Percentiles rank a stretch among this genome's conserved stretches.
These are phyloP conservation scores for Paecilomyces dactylethromorphus DNA, from an alignment of 2,329 filamentous ascomycete species.

Conservation along the genomic window DNA sequence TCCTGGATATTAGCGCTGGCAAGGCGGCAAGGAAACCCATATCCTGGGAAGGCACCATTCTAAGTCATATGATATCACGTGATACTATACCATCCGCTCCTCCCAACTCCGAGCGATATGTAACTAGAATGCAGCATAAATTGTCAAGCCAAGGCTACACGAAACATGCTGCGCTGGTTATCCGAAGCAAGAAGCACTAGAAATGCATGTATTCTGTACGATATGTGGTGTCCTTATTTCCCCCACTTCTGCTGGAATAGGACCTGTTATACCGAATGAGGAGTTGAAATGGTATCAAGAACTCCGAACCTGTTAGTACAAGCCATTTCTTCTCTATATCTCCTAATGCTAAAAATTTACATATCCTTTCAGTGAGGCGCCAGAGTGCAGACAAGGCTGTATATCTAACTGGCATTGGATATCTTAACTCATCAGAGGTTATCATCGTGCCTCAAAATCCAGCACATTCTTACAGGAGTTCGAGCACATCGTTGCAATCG, in stretches of 20 bases:
- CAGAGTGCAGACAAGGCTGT: too few species aligned
- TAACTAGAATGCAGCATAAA: too few species aligned
- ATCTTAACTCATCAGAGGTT: not conserved
- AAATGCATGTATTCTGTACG: slow-evolving; percentile 1
- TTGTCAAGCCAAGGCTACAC: too few species aligned
- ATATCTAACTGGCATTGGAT: slow-evolving; percentile 1
- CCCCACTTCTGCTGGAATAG: not conserved
- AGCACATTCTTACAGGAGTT: not conserved
- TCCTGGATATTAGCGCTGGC: too few species aligned
- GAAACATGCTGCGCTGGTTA: not conserved
- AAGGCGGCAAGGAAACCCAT: too few species aligned
- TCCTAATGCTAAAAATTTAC: not conserved
- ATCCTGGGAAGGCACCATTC: too few species aligned
- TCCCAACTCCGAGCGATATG: too few species aligned
- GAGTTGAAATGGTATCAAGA: slow-evolving; percentile 1
- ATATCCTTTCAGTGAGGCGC: too few species aligned
- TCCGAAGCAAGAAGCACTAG: not conserved
- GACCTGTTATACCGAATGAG: not conserved
- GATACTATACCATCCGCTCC: too few species aligned
- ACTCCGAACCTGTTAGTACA: slow-evolving; percentile 1
- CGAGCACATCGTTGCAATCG: not conserved
- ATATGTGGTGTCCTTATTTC: slow-evolving; percentile 2
- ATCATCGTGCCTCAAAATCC: not conserved
- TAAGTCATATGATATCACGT: too few species aligned
- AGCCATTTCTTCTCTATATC: not conserved